These are phyloP conservation scores for Kwoniella sp. DNA, from an alignment of 768 basidiomycete genomes.

Conservation along the genomic window DNA sequence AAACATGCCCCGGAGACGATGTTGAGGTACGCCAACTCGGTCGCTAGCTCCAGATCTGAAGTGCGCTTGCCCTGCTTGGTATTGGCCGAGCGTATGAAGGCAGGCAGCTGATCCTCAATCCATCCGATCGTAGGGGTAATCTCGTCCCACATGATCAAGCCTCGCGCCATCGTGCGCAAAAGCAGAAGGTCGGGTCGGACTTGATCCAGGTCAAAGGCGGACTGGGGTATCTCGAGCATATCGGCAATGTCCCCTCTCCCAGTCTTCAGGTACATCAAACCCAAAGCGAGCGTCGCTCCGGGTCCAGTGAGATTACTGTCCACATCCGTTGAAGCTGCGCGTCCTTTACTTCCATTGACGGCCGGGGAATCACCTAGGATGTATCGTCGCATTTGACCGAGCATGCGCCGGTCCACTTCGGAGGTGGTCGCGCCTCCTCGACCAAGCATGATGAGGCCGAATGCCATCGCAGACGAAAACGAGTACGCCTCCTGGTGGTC, in stretches of 20 bases:
- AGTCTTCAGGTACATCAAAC: conserved; percentile 86
- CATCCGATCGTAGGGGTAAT: conserved; percentile 70
- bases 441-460: conserved; percentile 95
- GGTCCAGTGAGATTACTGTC: conserved; percentile 89
- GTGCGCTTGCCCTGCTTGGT: conserved; percentile 17
- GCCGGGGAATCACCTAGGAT: conserved; percentile 63
- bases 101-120: conserved; percentile 64
- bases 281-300: conserved; percentile 82
- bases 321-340: conserved; percentile 51
- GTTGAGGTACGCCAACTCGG: conserved; percentile 86
- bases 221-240: conserved; percentile 75
- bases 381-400: conserved; percentile 66
- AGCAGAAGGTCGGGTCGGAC: conserved; percentile 85
- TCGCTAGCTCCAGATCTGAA: conserved; percentile 60
- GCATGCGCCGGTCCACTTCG: conserved; percentile 68
- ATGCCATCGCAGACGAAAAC: conserved; percentile 77
- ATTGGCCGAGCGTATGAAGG: conserved; percentile 62
- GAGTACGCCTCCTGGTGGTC: conserved; percentile 92
- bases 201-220: conserved; percentile 70
- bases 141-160: conserved; percentile 79
- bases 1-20: conserved; percentile 89
- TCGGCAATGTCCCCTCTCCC: conserved; percentile 80
- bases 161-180: conserved; percentile 68
- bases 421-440: conserved; percentile 63
- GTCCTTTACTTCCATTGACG: conserved; percentile 27